Base-by-base conservation (phyloP, 1,139 yeast species). In the Geotrichum phurueaensis region DNA sequence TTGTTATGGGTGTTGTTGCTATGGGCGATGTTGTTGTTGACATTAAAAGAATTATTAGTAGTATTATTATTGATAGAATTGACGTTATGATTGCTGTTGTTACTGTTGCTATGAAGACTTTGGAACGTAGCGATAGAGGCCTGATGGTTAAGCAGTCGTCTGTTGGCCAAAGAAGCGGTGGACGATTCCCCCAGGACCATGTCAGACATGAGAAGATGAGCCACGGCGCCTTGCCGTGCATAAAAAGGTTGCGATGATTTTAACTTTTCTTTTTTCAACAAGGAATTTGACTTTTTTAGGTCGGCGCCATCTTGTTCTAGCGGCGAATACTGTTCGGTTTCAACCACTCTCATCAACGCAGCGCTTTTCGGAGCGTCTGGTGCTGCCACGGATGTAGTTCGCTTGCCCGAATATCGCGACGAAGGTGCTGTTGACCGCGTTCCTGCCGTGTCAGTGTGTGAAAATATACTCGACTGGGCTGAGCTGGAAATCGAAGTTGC, bases 381-480 rank as follows among this genome's bases (percentile, higher is more conserved):
- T 4, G 13, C 36, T 31, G 48, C 43, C 22, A 49, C 54, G 6
- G 45, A 39, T 3, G 45, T n/a, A 5, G 45, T n/a, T 13, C 45
- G 45, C 45, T 39, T 39, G 4, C 45, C 45, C 2, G 53, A 57
- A 29, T 43, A 29, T 13, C 43, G 55, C 2, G 59, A 57, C 2
- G 55, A 51, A 5, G 56, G 56, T 12, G 52, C 55, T 23, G 59
- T 52, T 22, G 59, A 57, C 13, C 39, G 48, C 10, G 59, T 29
- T 52, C 29, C 52, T 25, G 56, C 22, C 15, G 53, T 13, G 25
- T 20, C 51, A 20, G 49, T 39, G 10, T 23, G 33, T 5, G 59
- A 57, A 22, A 57, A 57, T 6, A 57, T 25, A 33, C 59, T 57
- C 7, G 59, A 57, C 36, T 52, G 56, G n/a, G 50, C 53, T 22